phyloP scores from a whole-genome alignment of 148 eudicot species.

The Camellia japonica region DNA sequence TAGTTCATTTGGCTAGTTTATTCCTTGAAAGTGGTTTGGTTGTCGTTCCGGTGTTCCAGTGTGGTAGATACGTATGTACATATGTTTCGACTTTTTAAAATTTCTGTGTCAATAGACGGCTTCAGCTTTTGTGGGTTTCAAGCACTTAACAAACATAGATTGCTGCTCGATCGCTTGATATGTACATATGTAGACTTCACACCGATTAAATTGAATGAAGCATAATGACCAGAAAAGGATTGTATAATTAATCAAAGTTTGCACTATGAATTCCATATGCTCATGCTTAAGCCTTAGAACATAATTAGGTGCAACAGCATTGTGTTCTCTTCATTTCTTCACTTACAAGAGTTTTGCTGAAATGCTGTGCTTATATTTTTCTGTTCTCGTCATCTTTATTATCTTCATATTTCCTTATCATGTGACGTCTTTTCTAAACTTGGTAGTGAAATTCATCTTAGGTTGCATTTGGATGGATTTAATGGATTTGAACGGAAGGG shows the following conservation, averaged over 20 bases:
- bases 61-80: constrained; percentile 14
- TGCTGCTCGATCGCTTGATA: background rate
- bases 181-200: background rate
- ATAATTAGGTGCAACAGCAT: background rate
- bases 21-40: background rate
- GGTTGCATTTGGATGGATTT: too few relatives aligned
- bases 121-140: background rate
- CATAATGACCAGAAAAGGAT: background rate
- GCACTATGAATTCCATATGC: background rate
- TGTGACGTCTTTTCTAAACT: too few relatives aligned
- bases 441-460: too few relatives aligned
- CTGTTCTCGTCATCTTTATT: too few relatives aligned
- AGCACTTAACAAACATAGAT: too few relatives aligned
- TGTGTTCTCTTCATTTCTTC: background rate
- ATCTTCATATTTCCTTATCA: too few relatives aligned
- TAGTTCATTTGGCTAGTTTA: background rate
- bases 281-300: background rate
- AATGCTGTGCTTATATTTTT: background rate
- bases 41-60: constrained; percentile 5
- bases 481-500: too few relatives aligned
- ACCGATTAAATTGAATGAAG: background rate
- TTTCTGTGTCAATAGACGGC: background rate
- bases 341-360: constrained; percentile 2
- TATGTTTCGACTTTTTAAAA: constrained; percentile 4
- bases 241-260: background rate